Conservation (phyloP, 1,284 basidiomycete species). For the Porogramme epimiltina region DNA sequence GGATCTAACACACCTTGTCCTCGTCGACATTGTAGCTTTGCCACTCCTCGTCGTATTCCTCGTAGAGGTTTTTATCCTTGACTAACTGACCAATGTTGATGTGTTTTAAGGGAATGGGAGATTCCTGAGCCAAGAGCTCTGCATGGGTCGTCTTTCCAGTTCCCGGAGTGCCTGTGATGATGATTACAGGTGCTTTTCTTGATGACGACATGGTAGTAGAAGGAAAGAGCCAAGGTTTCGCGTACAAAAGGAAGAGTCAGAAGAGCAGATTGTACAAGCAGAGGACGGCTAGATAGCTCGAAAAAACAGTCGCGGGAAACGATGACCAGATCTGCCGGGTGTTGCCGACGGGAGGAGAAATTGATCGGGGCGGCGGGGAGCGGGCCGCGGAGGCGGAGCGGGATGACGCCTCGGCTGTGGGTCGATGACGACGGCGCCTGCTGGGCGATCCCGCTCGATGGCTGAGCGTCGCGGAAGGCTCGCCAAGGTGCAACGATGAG, state of each 20-base stretch:
- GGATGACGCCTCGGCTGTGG: no score
- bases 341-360: no score
- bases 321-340: no score
- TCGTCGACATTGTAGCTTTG: constrained; percentile 94
- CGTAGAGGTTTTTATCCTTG: constrained; percentile 82
- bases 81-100: constrained; percentile 92
- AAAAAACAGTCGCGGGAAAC: no score
- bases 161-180: constrained; percentile 91
- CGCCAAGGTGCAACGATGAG: no score
- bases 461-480: no score
- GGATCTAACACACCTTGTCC: constrained; percentile 67
- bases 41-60: constrained; percentile 93
- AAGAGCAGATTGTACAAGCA: no score
- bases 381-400: no score
- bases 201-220: constrained; percentile 19
- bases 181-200: constrained; percentile 71
- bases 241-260: not conserved
- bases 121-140: constrained; percentile 71
- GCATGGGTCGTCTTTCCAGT: constrained; percentile 92
- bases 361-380: no score
- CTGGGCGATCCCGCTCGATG: no score
- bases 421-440: no score
- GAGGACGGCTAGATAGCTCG: no score
- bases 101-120: constrained; percentile 70
- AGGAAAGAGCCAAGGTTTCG: not conserved